Evolutionary conservation across 805 yeast species (phyloP).

Genomic region (Teunomyces aglyptinius): DNA sequence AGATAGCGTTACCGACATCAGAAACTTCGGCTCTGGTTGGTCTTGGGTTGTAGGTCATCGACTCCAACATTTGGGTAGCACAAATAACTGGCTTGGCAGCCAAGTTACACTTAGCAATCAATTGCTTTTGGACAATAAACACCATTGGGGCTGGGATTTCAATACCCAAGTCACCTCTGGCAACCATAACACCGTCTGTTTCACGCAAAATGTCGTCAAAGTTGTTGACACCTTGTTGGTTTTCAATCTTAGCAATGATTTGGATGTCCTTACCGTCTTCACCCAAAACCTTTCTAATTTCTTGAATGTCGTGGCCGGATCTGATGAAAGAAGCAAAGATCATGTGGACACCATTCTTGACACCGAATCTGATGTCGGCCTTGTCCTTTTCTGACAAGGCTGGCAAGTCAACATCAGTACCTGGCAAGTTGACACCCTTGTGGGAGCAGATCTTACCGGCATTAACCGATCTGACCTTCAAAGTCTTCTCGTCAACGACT

Average conservation of each 20-base stretch:
- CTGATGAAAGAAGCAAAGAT: constrained; percentile 98
- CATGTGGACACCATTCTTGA: constrained; percentile 97
- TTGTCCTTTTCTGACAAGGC: constrained; percentile 96
- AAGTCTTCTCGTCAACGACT: constrained; percentile 72
- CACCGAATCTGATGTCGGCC: constrained; percentile 91
- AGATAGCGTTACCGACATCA: constrained; percentile 98
- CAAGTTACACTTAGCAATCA: constrained; percentile 98
- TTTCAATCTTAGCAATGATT: constrained; percentile 96
- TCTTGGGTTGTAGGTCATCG: constrained; percentile 99
- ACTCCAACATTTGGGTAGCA: constrained; percentile 99
- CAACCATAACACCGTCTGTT: constrained; percentile 99
- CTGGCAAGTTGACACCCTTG: constrained; percentile 99
- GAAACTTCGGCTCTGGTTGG: constrained; percentile 99
- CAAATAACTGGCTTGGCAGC: constrained; percentile 99
- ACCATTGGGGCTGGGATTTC: constrained; percentile 99
- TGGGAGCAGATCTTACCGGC: constrained; percentile 95
- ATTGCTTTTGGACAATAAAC: constrained; percentile 96
- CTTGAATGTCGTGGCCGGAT: constrained; percentile 83
- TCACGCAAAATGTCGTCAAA: constrained; percentile 91
- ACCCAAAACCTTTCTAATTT: constrained; percentile 92
- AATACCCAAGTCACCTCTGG: constrained; percentile 99
- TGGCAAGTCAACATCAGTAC: constrained; percentile 98
- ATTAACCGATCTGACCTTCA: constrained; percentile 86
- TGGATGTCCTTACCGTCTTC: constrained; percentile 96
- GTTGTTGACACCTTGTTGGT: constrained; percentile 99